Conservation (phyloP, 116 monocot genomes). For the Zostera marina region DNA sequence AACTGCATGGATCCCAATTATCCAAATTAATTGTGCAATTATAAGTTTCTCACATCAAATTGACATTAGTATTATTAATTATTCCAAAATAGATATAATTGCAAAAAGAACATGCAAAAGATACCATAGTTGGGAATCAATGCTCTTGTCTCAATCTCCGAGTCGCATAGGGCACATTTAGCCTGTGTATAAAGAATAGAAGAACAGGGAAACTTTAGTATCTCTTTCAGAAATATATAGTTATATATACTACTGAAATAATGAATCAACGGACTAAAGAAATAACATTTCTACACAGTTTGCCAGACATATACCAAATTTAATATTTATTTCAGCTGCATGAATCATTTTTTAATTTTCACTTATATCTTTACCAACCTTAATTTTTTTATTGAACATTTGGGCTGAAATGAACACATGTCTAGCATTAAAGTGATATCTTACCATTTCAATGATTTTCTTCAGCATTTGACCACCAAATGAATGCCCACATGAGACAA, state of each 20-base stretch:
- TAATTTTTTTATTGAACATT: neutral
- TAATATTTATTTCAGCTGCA: no score
- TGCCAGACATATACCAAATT: no score
- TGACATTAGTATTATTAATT: neutral
- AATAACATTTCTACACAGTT: no score
- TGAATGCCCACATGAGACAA: constrained; percentile 93
- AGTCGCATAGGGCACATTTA: constrained; percentile 60
- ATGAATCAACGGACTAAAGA: no score
- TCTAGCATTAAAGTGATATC: neutral
- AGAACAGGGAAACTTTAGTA: neutral
- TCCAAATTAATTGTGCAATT: no score
- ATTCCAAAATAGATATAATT: neutral
- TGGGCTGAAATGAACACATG: neutral
- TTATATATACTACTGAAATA: no score
- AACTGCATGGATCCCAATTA: neutral
- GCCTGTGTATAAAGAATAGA: constrained; percentile 27
- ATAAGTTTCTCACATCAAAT: neutral
- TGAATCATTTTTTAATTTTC: no score
- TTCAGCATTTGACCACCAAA: constrained; percentile 89
- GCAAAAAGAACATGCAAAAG: neutral
- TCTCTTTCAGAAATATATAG: neutral
- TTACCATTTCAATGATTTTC: constrained; percentile 76
- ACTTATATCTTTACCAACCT: neutral
- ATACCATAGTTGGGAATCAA: constrained; percentile 79
- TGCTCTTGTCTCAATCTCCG: constrained; percentile 45